phyloP scores from a whole-genome alignment of 2,329 filamentous ascomycete genomes.

The Colletotrichum sublineola region DNA sequence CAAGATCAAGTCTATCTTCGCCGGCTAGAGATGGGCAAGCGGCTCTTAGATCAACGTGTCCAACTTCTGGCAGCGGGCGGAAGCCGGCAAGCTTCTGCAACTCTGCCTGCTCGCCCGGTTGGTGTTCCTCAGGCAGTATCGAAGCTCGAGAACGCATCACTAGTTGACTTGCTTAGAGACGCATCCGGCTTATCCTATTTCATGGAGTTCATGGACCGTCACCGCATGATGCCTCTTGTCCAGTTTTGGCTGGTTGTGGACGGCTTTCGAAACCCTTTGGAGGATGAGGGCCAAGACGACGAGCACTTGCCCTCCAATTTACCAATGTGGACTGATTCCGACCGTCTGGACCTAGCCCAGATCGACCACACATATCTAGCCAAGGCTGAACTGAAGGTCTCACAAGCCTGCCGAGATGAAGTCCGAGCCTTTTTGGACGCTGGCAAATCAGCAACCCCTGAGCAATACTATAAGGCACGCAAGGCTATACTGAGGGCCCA shows the following conservation, averaged over 20 bases:
- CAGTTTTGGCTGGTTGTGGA: slow-evolving; percentile 99
- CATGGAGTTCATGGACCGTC: slow-evolving; percentile 99
- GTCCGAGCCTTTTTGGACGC: slow-evolving; percentile 85
- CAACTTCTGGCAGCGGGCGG: slow-evolving; percentile 81
- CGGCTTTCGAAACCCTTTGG: slow-evolving; percentile 92
- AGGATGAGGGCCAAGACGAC: slow-evolving; percentile 82
- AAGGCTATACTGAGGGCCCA: slow-evolving; percentile 86
- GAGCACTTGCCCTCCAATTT: slow-evolving; percentile 71
- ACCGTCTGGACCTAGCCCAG: slow-evolving; percentile 88
- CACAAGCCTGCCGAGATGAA: slow-evolving; percentile 74
- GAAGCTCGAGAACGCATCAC: slow-evolving; percentile 78
- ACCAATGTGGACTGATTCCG: slow-evolving; percentile 83
- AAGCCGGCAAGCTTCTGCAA: slow-evolving; percentile 56
- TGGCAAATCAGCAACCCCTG: slow-evolving; percentile 79
- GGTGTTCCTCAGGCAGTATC: slow-evolving; percentile 55
- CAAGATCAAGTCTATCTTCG: slow-evolving; percentile 90
- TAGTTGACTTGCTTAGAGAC: slow-evolving; percentile 90
- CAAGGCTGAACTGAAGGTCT: slow-evolving; percentile 83
- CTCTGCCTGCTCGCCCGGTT: slow-evolving; percentile 37
- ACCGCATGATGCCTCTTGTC: slow-evolving; percentile 86
- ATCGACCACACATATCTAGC: slow-evolving; percentile 92
- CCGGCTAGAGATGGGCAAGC: slow-evolving; percentile 91
- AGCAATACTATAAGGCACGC: slow-evolving; percentile 86
- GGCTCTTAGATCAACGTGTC: slow-evolving; percentile 90
- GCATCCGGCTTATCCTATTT: slow-evolving; percentile 95